Evolutionary conservation across 108 stramenopile genomes (phyloP).

Genomic region (Asterionellopsis glacialis): DNA sequence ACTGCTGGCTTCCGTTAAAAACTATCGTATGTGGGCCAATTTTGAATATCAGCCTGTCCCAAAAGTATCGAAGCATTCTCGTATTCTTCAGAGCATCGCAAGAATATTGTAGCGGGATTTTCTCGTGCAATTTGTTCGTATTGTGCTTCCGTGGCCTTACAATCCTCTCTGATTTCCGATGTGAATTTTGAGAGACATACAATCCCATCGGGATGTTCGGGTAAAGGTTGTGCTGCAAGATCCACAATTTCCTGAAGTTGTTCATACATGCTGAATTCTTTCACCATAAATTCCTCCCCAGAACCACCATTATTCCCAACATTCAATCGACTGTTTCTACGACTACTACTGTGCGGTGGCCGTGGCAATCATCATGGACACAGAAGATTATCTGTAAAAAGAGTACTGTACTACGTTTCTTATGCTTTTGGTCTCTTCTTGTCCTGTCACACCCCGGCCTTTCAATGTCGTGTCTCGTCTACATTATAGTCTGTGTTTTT

Average conservation of each 20-base stretch:
- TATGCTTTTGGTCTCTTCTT: no score
- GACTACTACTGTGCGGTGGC: no score
- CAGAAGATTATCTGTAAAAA: no score
- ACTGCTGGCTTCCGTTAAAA: conserved; percentile 7
- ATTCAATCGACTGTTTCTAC: neutral
- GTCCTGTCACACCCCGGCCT: no score
- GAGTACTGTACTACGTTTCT: no score
- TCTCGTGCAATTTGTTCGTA: conserved; percentile 54
- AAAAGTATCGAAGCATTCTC: conserved; percentile 45
- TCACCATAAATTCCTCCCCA: neutral
- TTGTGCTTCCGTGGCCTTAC: conserved; percentile 49
- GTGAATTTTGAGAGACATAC: conserved; percentile 60
- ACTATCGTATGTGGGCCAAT: conserved; percentile 21
- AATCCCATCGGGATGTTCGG: conserved; percentile 69
- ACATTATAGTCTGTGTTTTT: no score
- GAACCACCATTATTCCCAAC: conserved; percentile 2
- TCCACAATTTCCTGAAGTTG: conserved; percentile 61
- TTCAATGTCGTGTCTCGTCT: no score
- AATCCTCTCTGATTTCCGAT: conserved; percentile 18
- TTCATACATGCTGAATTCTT: conserved; percentile 30
- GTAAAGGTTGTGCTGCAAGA: conserved; percentile 42
- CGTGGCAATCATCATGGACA: no score
- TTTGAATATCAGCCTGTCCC: conserved; percentile 31
- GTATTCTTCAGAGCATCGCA: conserved; percentile 59
- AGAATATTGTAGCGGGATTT: conserved; percentile 57